Conservation (phyloP, 495 filamentous ascomycete species). For the Terfezia boudieri region DNA sequence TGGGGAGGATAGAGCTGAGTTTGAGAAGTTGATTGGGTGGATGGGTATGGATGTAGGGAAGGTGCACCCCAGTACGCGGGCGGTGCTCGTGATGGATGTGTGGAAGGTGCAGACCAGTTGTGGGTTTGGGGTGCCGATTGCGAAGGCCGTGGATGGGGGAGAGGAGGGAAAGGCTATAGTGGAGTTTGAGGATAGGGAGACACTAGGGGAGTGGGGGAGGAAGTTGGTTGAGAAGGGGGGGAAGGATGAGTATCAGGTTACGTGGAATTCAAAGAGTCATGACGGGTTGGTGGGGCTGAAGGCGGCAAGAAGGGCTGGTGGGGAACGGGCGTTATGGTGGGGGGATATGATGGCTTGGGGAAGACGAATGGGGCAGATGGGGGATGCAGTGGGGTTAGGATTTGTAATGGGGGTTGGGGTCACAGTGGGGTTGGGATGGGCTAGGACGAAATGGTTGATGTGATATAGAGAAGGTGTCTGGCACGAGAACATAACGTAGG, state of each 20-base stretch:
- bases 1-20: slow-evolving; percentile 21
- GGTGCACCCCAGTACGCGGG: slow-evolving; percentile 27
- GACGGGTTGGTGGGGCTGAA: slow-evolving; percentile 33
- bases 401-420: slow-evolving; percentile 17
- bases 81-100: slow-evolving; percentile 40
- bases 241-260: slow-evolving; percentile 25
- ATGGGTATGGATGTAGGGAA: slow-evolving; percentile 12
- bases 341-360: slow-evolving; percentile 14
- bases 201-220: slow-evolving; percentile 23
- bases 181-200: slow-evolving; percentile 20
- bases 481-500: too few relatives aligned
- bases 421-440: slow-evolving; percentile 6
- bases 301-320: slow-evolving; percentile 21
- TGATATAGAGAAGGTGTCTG: too few relatives aligned
- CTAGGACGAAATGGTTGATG: not conserved
- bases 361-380: slow-evolving; percentile 16
- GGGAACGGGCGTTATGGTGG: slow-evolving; percentile 18
- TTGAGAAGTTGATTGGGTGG: slow-evolving; percentile 25
- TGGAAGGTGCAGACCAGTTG: slow-evolving; percentile 42
- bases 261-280: slow-evolving; percentile 28
- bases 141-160: not conserved
- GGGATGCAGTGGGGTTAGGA: slow-evolving; percentile 21
- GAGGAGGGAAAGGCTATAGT: not conserved
- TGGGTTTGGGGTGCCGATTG: slow-evolving; percentile 33
- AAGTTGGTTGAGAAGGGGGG: slow-evolving; percentile 23